Percentiles rank a stretch among this genome's conserved stretches.
Evolutionary conservation across 352 stramenopile genomes (phyloP).

Genomic region (Pythium pectinolyticum): DNA sequence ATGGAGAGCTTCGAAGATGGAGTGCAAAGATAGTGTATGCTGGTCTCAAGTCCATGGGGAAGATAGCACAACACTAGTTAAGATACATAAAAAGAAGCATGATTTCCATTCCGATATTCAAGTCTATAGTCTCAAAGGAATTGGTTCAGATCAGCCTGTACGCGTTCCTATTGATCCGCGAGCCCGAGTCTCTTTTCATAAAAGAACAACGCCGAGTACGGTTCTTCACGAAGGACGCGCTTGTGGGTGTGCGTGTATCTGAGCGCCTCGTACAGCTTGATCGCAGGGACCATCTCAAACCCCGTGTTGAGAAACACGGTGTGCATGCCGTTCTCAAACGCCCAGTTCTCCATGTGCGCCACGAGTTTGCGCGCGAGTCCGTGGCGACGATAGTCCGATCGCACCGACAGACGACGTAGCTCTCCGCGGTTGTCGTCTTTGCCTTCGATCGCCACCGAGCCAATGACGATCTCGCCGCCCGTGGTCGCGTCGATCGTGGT

Average conservation of each 20-base stretch:
- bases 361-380: conserved; percentile 44
- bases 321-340: conserved; percentile 27
- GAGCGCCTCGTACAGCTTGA: conserved; percentile 35
- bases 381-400: conserved; percentile 33
- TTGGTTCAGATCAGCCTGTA: too few relatives aligned
- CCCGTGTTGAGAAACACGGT: conserved; percentile 40
- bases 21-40: too few relatives aligned
- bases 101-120: too few relatives aligned
- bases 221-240: conserved; percentile 33
- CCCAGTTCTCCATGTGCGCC: conserved; percentile 46
- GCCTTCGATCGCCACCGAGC: conserved; percentile 43
- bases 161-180: background rate
- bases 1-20: too few relatives aligned
- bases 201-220: conserved; percentile 30
- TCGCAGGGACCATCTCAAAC: conserved; percentile 24
- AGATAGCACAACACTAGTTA: too few relatives aligned
- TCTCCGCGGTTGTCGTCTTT: conserved; percentile 36
- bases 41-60: too few relatives aligned
- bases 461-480: conserved; percentile 24
- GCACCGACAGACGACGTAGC: conserved; percentile 49
- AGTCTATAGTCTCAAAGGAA: too few relatives aligned
- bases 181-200: conserved; percentile 31
- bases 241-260: conserved; percentile 30
- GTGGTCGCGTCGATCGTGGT: conserved; percentile 3
- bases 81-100: too few relatives aligned